phyloP scores from a whole-genome alignment of 176 grass and related monocot species.

The Avena eriantha region DNA sequence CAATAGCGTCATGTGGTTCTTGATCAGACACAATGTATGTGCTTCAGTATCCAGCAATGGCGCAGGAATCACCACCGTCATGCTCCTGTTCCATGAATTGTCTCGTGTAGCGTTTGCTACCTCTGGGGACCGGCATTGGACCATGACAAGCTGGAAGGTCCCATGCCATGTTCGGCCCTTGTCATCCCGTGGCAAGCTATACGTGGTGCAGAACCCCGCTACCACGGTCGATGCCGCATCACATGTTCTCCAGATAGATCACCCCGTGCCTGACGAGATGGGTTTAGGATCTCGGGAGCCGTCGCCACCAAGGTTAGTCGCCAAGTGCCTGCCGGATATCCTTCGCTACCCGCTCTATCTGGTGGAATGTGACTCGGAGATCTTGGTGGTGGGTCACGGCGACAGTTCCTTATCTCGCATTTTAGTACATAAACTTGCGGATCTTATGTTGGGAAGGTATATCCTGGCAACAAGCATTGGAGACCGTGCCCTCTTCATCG shows the following conservation, averaged over 20 bases:
- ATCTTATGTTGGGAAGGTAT: neutral
- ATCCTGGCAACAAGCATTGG: neutral
- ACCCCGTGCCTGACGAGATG: neutral
- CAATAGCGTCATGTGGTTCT: neutral
- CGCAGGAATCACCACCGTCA: neutral
- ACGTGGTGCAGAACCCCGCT: neutral
- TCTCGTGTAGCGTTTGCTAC: slow-evolving; percentile 7
- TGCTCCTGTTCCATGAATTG: neutral
- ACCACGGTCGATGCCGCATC: neutral
- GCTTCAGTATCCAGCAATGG: neutral
- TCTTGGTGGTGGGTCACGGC: neutral
- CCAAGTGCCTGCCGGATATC: neutral
- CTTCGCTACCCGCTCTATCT: neutral
- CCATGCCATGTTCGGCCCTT: neutral
- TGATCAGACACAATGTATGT: neutral
- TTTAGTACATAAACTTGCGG: neutral
- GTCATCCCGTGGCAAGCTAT: neutral
- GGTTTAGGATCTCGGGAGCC: neutral
- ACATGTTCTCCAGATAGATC: neutral
- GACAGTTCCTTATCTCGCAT: neutral
- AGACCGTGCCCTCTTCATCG: neutral
- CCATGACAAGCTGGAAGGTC: neutral
- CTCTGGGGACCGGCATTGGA: neutral
- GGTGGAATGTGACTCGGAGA: neutral
- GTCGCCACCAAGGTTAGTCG: neutral